Evolutionary conservation across 805 yeast genomes (phyloP).

Genomic region (Wickerhamiella brachini): DNA sequence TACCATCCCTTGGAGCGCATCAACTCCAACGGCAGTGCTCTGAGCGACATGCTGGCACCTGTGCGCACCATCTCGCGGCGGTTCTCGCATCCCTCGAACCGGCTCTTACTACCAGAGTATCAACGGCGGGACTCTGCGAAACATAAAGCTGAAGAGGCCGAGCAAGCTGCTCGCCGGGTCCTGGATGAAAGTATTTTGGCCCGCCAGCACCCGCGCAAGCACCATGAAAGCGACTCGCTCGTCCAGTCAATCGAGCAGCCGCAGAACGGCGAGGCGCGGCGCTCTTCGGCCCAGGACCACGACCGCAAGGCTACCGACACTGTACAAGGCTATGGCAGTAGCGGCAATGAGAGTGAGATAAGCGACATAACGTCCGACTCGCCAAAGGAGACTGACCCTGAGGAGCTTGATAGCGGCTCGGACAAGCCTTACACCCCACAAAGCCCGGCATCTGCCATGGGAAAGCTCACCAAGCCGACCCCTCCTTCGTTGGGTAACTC

Average conservation of each 20-base stretch:
- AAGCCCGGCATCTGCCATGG: neutral
- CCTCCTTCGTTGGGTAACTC: too few species aligned
- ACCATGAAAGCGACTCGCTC: too few species aligned
- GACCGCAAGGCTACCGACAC: neutral
- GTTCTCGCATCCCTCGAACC: neutral
- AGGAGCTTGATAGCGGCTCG: neutral
- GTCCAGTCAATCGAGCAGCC: too few species aligned
- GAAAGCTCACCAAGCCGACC: neutral
- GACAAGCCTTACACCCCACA: neutral
- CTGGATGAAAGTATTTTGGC: neutral
- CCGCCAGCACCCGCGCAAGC: neutral
- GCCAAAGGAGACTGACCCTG: neutral
- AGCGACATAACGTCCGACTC: neutral
- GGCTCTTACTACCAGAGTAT: neutral
- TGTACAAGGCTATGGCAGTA: neutral
- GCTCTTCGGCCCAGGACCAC: neutral
- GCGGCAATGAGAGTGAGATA: neutral
- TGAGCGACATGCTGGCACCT: neutral
- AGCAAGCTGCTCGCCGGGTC: neutral
- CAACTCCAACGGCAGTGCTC: conserved; percentile 2
- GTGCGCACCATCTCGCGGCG: neutral
- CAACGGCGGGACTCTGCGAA: neutral
- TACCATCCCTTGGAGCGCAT: conserved; percentile 14
- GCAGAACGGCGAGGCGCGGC: neutral
- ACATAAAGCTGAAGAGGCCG: neutral